Evolutionary conservation across 139 green algal genomes (phyloP).

Genomic region (Chlorella sp.): DNA sequence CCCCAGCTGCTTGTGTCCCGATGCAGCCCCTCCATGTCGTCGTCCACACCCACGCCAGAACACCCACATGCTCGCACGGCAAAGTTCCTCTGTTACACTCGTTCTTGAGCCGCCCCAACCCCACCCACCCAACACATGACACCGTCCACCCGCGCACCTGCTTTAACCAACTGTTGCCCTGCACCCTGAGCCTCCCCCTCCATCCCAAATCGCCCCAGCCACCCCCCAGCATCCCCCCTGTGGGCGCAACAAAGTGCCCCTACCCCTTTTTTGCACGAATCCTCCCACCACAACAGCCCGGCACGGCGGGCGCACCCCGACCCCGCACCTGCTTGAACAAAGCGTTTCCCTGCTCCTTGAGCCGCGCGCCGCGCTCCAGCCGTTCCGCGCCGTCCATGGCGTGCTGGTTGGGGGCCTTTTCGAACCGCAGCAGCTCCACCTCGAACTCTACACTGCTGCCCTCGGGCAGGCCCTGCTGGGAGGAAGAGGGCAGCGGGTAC

Average conservation of each 20-base stretch:
- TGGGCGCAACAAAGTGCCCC: too few species aligned
- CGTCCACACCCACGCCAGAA: background rate
- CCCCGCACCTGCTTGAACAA: slow-evolving; percentile 66
- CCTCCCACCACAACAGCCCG: too few species aligned
- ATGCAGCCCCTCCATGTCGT: too few species aligned
- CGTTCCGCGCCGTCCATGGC: slow-evolving; percentile 54
- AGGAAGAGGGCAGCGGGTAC: background rate
- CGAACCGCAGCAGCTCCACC: slow-evolving; percentile 75
- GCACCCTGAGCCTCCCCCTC: slow-evolving; percentile 66
- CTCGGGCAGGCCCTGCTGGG: slow-evolving; percentile 9
- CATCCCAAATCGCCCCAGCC: too few species aligned
- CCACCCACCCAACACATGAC: too few species aligned
- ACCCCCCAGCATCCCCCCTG: too few species aligned
- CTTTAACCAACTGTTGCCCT: slow-evolving; percentile 74
- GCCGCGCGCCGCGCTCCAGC: slow-evolving; percentile 50
- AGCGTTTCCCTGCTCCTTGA: slow-evolving; percentile 74
- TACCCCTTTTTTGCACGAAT: too few species aligned
- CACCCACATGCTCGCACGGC: background rate
- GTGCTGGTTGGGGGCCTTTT: slow-evolving; percentile 64
- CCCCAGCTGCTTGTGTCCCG: too few species aligned
- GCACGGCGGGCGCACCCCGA: too few species aligned
- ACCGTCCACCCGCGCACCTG: background rate
- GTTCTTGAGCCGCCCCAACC: too few species aligned
- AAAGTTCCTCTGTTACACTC: too few species aligned
- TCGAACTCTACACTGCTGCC: slow-evolving; percentile 68